Conservation (phyloP, 345 rosid genomes). For the Brassica cretica region DNA sequence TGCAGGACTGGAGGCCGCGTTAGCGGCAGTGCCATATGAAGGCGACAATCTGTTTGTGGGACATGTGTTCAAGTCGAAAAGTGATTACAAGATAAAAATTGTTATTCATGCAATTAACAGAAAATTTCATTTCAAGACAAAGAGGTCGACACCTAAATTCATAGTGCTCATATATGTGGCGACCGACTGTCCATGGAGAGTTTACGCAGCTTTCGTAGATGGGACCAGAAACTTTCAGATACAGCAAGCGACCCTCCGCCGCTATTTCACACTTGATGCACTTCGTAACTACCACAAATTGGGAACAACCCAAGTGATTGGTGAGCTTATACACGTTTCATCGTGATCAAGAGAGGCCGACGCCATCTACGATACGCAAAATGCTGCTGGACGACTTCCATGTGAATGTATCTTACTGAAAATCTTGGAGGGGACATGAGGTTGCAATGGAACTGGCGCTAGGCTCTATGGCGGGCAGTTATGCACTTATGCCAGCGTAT, state of each 20-base stretch:
- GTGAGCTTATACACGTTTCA: background rate
- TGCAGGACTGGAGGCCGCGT: background rate
- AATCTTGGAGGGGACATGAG: background rate
- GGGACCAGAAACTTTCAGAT: background rate
- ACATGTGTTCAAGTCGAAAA: background rate
- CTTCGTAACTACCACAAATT: background rate
- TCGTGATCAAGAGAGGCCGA: background rate
- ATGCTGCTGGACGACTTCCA: background rate
- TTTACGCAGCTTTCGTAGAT: background rate
- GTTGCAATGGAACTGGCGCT: background rate
- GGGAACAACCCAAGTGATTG: background rate
- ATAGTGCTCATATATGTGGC: background rate
- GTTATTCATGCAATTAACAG: background rate
- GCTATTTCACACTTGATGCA: background rate
- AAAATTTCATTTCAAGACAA: background rate
- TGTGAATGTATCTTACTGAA: background rate
- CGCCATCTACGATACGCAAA: fast-evolving
- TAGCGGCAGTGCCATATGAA: background rate
- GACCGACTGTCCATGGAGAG: background rate
- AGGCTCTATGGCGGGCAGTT: background rate
- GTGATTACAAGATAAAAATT: background rate
- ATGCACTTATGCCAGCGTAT: background rate
- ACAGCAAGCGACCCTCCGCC: background rate
- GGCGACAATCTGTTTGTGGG: background rate
- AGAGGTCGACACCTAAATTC: background rate